Evolutionary conservation across 768 basidiomycete species (phyloP), one percentile per base, ranked within the genome.

Genomic region (Pluteus cervinus): DNA sequence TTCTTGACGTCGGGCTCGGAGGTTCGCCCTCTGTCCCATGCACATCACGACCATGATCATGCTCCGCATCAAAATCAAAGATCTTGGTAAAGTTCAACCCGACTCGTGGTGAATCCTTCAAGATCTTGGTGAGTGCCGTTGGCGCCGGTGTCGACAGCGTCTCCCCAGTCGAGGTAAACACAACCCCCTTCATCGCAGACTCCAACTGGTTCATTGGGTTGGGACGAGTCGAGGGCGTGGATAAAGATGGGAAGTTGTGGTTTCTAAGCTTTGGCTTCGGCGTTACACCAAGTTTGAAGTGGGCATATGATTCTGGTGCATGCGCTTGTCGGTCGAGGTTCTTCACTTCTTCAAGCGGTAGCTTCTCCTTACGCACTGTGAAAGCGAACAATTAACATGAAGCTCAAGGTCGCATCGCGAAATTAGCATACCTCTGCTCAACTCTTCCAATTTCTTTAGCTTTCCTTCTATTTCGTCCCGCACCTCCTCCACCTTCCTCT

Each of bases 81-180:
- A 86, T 86, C 57, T 78, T 81, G 7, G 79, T 72, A 50, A 89
- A 89, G 49, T 84, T 77, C 18, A 89, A 66, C 3, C 77, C 79
- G 25, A 84, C 76, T 43, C 69, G 78, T 0, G 86, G 86, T 6
- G 80, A 81, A 28, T 72, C 69, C 21, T 75, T 69, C 49, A 89
- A 83, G 2, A 87, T 65, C 24, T 73, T 77, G 2, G 71, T 71
- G 1, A 88, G 65, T 49, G 83, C 81, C 0, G 68, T 62, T 0
- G 81, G 82, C 2, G 73, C 66, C 1, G 87, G 87, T 9, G 87
- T 91, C 3, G 75, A 67, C 5, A 90, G 63, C 2, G 70, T 63
- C 52, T 88, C 79, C 6, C 88, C 87, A 0, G 88, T 88, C 6
- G 79, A 65, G 0, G 88, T 88, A 24, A 89, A 66, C 21, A 91